Conservation (phyloP, 2,329 filamentous ascomycete genomes). For the Curvularia sp. region DNA sequence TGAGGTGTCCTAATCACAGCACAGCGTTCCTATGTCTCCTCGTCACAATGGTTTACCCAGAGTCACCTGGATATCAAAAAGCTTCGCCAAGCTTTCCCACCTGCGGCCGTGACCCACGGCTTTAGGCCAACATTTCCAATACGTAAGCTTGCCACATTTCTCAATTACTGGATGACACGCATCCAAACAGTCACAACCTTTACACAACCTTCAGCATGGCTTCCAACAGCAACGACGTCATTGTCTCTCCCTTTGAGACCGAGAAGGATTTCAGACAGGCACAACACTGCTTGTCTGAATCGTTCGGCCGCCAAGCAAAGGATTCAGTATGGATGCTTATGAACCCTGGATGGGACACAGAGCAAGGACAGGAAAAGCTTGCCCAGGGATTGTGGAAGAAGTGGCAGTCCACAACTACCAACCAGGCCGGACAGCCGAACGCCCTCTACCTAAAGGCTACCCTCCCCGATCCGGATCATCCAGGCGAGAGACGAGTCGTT, state of each 20-base stretch:
- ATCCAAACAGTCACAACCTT: not conserved
- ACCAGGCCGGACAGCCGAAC: slow-evolving; percentile 57
- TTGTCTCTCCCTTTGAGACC: slow-evolving; percentile 29
- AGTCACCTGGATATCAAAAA: not conserved
- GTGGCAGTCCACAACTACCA: slow-evolving; percentile 52
- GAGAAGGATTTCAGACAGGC: slow-evolving; percentile 35
- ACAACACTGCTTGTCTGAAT: slow-evolving; percentile 46
- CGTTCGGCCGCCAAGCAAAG: slow-evolving; percentile 60
- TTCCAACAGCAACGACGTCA: slow-evolving; percentile 18
- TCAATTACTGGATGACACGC: not conserved
- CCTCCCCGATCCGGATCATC: slow-evolving; percentile 44
- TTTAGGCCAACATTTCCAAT: not conserved
- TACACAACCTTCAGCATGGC: slow-evolving; percentile 19
- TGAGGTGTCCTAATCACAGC: not conserved
- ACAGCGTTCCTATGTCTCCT: not conserved
- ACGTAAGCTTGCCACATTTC: not conserved
- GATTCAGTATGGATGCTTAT: slow-evolving; percentile 61
- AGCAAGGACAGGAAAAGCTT: slow-evolving; percentile 51
- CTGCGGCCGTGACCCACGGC: not conserved
- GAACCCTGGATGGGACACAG: slow-evolving; percentile 64
- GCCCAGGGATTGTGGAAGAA: slow-evolving; percentile 52
- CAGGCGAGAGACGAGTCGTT: slow-evolving; percentile 49
- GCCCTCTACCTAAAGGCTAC: slow-evolving; percentile 64
- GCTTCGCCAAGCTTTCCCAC: slow-evolving; percentile 3
- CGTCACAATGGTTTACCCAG: not conserved